Conservation (phyloP, 257 asterid species). For the Osmanthus fragrans region DNA sequence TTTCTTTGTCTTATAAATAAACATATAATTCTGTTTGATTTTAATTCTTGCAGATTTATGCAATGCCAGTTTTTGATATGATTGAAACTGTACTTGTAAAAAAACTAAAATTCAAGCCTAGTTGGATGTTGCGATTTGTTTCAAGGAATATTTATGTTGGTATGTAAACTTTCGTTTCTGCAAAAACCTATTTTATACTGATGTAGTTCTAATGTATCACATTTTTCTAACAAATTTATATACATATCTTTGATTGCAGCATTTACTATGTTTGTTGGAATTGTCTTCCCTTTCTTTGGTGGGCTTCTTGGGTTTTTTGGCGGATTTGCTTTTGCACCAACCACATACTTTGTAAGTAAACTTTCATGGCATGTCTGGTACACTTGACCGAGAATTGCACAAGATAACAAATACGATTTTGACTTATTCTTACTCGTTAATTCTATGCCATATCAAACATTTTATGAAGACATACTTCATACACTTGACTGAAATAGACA, state of each 20-base stretch:
- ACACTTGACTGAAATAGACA: background rate
- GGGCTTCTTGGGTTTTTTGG: slow-evolving; percentile 48
- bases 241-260: slow-evolving; percentile 27
- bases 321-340: slow-evolving; percentile 50
- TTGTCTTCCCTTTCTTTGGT: slow-evolving; percentile 45
- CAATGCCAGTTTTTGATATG: slow-evolving; percentile 58
- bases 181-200: background rate
- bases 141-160: slow-evolving; percentile 47
- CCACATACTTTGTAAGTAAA: slow-evolving; percentile 47
- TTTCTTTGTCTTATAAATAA: background rate
- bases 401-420: background rate
- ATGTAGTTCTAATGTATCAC: background rate
- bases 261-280: slow-evolving; percentile 45
- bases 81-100: slow-evolving; percentile 48
- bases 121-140: slow-evolving; percentile 38
- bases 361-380: background rate
- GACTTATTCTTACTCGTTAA: no score
- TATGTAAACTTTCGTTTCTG: slow-evolving; percentile 13
- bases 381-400: background rate
- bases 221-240: background rate
- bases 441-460: no score
- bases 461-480: background rate
- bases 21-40: background rate
- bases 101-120: slow-evolving; percentile 34
- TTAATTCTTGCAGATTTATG: slow-evolving; percentile 37